A percentile compares a stretch with the other conserved stretches of the same genome.
These are phyloP conservation scores for Xylaria sp. DNA, from an alignment of 2,329 filamentous ascomycete genomes.

Conservation along the genomic window DNA sequence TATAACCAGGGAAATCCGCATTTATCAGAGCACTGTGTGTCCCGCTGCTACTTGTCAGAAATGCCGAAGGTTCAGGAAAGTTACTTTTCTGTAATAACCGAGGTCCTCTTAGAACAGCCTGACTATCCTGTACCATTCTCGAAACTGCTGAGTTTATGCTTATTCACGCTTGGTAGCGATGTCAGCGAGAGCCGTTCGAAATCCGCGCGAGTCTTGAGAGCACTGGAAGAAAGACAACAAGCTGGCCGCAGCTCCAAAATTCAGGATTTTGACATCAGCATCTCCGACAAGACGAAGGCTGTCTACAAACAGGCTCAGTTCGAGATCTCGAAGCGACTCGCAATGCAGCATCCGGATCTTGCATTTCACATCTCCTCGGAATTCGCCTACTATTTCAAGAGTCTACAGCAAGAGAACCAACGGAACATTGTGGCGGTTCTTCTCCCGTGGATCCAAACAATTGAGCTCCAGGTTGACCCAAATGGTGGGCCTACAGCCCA, in stretches of 20 bases:
- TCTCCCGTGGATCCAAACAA: slow-evolving; percentile 93
- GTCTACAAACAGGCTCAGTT: slow-evolving; percentile 98
- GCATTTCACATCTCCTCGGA: slow-evolving; percentile 97
- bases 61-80: slow-evolving; percentile 87
- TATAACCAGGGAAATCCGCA: slow-evolving; percentile 90
- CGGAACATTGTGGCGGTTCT: slow-evolving; percentile 94
- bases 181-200: slow-evolving; percentile 89
- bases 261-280: slow-evolving; percentile 97
- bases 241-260: slow-evolving; percentile 82
- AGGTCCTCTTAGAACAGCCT: slow-evolving; percentile 84
- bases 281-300: slow-evolving; percentile 97
- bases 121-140: slow-evolving; percentile 88
- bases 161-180: slow-evolving; percentile 93
- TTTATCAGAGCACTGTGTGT: slow-evolving; percentile 87
- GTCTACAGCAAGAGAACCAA: slow-evolving; percentile 82
- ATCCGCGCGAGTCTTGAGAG: slow-evolving; percentile 81
- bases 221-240: slow-evolving; percentile 82
- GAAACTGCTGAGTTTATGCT: slow-evolving; percentile 86
- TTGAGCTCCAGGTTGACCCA: slow-evolving; percentile 91
- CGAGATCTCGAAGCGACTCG: slow-evolving; percentile 90
- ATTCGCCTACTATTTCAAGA: slow-evolving; percentile 92
- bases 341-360: slow-evolving; percentile 86
- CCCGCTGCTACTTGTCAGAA: slow-evolving; percentile 87
- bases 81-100: slow-evolving; percentile 92
- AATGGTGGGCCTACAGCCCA: slow-evolving; percentile 89